phyloP scores from a whole-genome alignment of 257 asterid species.

The Solanum habrochaites region DNA sequence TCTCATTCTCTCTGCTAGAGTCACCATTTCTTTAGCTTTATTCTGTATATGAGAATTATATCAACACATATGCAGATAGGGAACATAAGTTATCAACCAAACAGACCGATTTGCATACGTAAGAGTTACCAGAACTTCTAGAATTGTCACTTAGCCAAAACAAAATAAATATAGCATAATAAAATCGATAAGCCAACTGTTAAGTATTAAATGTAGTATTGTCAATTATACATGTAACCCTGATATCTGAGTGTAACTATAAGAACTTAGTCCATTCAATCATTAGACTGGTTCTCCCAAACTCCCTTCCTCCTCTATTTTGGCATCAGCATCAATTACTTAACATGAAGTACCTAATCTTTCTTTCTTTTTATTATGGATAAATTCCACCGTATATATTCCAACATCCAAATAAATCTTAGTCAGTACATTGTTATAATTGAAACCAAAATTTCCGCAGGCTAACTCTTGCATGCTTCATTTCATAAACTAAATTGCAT shows the following conservation, averaged over 20 bases:
- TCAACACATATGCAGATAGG: neutral
- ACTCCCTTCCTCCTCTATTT: neutral
- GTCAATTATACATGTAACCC: neutral
- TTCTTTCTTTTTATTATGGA: neutral
- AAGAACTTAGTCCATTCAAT: neutral
- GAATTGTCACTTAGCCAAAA: neutral
- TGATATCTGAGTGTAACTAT: neutral
- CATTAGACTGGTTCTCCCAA: neutral
- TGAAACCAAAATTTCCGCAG: neutral
- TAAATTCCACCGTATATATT: neutral
- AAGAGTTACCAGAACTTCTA: neutral
- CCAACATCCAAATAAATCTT: neutral
- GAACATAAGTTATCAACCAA: neutral
- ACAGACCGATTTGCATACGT: neutral
- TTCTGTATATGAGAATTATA: conserved; percentile 26
- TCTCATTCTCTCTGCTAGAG: conserved; percentile 97
- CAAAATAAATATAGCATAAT: neutral
- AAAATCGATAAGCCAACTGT: neutral
- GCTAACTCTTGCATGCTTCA: neutral
- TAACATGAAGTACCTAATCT: neutral
- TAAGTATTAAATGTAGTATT: neutral
- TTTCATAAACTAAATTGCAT: neutral
- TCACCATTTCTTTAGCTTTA: conserved; percentile 97
- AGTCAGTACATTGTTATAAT: neutral
- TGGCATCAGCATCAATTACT: neutral